Evolutionary conservation across 306 rosid genomes (phyloP).

Genomic region (Styphnolobium japonicum): DNA sequence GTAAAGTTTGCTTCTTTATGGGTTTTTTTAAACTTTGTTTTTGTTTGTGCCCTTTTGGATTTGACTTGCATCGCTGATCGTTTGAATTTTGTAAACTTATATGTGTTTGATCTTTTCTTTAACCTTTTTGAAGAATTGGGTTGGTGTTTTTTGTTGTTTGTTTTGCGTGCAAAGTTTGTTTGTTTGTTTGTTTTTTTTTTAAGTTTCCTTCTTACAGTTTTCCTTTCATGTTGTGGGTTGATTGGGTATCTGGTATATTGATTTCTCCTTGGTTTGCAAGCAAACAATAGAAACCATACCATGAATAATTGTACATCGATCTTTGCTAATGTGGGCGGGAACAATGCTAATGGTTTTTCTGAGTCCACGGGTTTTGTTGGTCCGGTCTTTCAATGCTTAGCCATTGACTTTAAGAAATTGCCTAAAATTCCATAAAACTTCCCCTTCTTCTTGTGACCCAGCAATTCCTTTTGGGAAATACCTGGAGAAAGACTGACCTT

Average conservation of each 20-base stretch:
- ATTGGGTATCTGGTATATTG: neutral
- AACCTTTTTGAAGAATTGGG: neutral
- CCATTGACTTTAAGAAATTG: neutral
- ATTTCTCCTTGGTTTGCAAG: slow-evolving; percentile 20
- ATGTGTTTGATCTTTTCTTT: neutral
- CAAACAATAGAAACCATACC: neutral
- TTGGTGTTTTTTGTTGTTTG: neutral
- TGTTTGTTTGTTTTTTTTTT: too few relatives aligned
- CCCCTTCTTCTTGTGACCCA: neutral
- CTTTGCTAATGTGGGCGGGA: neutral
- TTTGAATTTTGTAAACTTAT: neutral
- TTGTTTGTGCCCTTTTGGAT: neutral
- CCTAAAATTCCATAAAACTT: neutral
- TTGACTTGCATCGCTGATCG: slow-evolving; percentile 23
- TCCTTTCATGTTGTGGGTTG: neutral
- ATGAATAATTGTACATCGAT: neutral
- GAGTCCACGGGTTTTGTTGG: neutral
- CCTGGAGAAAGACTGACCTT: neutral
- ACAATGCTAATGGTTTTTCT: neutral
- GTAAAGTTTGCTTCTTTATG: neutral
- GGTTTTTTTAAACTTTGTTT: too few relatives aligned
- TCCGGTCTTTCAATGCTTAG: neutral
- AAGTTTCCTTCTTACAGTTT: neutral
- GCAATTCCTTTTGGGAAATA: neutral
- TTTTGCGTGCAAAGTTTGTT: neutral